phyloP scores from a whole-genome alignment of 169 alveolate species.

The Eimeria maxima region DNA sequence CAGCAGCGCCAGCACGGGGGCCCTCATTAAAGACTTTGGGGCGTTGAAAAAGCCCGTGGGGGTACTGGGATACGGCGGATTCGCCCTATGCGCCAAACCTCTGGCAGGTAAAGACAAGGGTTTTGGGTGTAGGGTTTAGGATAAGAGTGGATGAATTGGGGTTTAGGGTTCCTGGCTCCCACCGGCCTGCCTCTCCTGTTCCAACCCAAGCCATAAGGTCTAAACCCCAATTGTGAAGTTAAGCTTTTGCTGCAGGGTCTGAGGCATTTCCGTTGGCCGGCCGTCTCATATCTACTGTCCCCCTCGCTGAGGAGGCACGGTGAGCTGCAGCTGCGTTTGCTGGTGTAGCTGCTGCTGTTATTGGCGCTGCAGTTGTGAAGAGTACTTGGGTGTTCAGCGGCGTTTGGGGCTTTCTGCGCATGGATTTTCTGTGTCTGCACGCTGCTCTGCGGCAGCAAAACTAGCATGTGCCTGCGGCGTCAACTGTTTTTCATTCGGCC shows the following conservation, averaged over 20 bases:
- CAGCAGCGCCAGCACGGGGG: constrained; percentile 63
- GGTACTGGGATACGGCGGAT: constrained; percentile 77
- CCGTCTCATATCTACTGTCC: constrained; percentile 30
- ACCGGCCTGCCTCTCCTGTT: not conserved
- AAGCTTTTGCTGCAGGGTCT: constrained; percentile 4
- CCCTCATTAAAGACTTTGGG: constrained; percentile 23
- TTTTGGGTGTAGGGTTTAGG: constrained; percentile 38
- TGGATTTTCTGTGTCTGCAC: not conserved
- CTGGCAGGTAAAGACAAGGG: constrained; percentile 36
- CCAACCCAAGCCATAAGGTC: not conserved
- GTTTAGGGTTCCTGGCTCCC: not conserved
- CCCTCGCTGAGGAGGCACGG: constrained; percentile 68
- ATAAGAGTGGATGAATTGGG: not conserved
- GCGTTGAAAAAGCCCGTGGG: constrained; percentile 48
- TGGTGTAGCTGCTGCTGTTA: not conserved
- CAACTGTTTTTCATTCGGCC: not conserved
- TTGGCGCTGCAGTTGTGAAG: constrained; percentile 1
- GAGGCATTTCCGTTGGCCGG: constrained; percentile 57
- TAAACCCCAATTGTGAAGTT: not conserved
- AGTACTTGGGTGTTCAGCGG: not conserved
- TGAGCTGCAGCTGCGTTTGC: constrained; percentile 19
- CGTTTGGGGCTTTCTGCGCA: not conserved
- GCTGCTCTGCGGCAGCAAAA: not conserved
- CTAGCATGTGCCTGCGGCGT: not conserved
- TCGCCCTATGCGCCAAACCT: constrained; percentile 79